Percentiles rank a stretch among this genome's conserved stretches.
These are phyloP conservation scores for Penicillium daleae DNA, from an alignment of 495 filamentous ascomycete genomes.

Conservation along the genomic window DNA sequence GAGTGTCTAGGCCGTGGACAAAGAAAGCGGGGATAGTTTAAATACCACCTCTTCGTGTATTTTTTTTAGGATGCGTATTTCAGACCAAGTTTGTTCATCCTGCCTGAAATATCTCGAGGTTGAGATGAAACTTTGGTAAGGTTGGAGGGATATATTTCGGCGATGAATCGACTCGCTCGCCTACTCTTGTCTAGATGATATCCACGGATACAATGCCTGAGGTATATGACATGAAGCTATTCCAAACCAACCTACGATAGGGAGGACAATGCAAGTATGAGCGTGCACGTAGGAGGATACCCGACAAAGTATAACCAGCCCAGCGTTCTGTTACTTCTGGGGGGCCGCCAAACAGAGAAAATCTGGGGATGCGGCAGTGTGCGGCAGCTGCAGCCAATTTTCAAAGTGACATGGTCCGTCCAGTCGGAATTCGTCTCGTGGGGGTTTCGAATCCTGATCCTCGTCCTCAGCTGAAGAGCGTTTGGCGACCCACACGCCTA, in stretches of 20 bases:
- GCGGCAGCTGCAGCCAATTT: constrained; percentile 27
- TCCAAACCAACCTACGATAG: not conserved
- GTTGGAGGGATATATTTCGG: too few relatives aligned
- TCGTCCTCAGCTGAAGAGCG: constrained; percentile 15
- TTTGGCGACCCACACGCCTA: constrained; percentile 1
- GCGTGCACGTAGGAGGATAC: not conserved
- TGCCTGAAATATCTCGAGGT: too few relatives aligned
- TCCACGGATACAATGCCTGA: too few relatives aligned
- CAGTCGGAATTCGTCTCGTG: constrained; percentile 33
- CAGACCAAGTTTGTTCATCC: too few relatives aligned
- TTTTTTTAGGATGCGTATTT: too few relatives aligned
- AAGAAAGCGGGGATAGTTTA: too few relatives aligned
- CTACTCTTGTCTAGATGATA: too few relatives aligned
- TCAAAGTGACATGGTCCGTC: constrained; percentile 24
- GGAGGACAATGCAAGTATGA: not conserved
- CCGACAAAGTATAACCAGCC: not conserved
- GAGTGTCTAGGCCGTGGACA: too few relatives aligned
- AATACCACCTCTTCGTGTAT: too few relatives aligned
- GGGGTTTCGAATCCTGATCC: constrained; percentile 22
- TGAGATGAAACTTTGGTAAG: too few relatives aligned
- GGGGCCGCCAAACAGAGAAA: not conserved
- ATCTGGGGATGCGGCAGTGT: constrained; percentile 16
- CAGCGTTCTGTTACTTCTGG: not conserved
- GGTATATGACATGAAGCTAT: too few relatives aligned
- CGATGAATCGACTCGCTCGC: too few relatives aligned